These are phyloP conservation scores for Phialophora macrospora DNA, from an alignment of 2,329 filamentous ascomycete genomes.

Conservation along the genomic window DNA sequence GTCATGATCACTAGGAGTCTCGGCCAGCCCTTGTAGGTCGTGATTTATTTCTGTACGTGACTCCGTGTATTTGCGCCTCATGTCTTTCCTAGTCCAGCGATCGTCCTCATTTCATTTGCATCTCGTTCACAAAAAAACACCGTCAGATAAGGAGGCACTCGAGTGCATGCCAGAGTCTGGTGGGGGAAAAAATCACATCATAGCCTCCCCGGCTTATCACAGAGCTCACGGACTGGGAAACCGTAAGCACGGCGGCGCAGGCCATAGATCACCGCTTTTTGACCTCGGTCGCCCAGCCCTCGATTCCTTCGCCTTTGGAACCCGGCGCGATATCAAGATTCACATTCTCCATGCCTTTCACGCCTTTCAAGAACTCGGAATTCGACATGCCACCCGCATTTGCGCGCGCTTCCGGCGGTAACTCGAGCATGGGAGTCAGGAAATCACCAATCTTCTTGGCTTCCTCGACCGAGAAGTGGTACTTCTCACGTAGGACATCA, in stretches of 20 bases:
- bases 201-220: background rate
- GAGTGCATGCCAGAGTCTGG: background rate
- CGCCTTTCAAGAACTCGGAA: slow-evolving; percentile 80
- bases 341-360: slow-evolving; percentile 83
- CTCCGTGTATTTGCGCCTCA: slow-evolving; percentile 18
- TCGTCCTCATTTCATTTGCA: slow-evolving; percentile 14
- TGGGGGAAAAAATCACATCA: background rate
- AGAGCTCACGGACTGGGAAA: background rate
- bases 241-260: background rate
- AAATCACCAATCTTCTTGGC: slow-evolving; percentile 79
- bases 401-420: slow-evolving; percentile 83
- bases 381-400: slow-evolving; percentile 96
- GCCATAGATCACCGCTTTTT: slow-evolving; percentile 68
- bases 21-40: background rate
- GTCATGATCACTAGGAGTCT: background rate
- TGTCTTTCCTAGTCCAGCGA: slow-evolving; percentile 14
- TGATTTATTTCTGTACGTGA: slow-evolving; percentile 20
- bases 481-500: slow-evolving; percentile 93
- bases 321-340: slow-evolving; percentile 78
- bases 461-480: slow-evolving; percentile 88
- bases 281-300: slow-evolving; percentile 88
- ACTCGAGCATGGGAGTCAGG: slow-evolving; percentile 85
- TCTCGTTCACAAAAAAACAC: background rate
- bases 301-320: slow-evolving; percentile 86
- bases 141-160: background rate